Conservation (phyloP, 108 stramenopile genomes). For the Nitzschia putrida region DNA sequence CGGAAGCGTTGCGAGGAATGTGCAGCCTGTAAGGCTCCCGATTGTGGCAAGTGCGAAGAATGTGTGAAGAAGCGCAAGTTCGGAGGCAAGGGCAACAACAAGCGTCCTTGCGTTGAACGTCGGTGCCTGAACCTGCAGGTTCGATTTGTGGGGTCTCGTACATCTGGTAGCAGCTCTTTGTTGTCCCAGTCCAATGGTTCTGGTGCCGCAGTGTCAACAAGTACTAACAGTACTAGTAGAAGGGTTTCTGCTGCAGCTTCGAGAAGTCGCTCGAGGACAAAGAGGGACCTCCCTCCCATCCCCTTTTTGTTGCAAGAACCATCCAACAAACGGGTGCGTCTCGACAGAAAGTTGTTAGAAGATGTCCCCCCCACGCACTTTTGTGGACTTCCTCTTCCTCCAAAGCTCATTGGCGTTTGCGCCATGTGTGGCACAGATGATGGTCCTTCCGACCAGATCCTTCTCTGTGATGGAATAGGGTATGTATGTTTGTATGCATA, state of each 20-base stretch:
- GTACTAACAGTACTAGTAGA: neutral
- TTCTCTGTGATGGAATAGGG: constrained; percentile 39
- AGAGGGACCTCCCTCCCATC: neutral
- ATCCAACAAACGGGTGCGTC: constrained; percentile 4
- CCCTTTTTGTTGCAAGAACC: constrained; percentile 4
- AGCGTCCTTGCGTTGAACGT: constrained; percentile 22
- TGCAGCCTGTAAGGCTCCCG: constrained; percentile 31
- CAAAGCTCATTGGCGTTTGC: constrained; percentile 21
- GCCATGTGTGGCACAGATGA: constrained; percentile 14
- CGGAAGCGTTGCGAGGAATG: constrained; percentile 43
- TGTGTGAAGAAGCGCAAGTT: constrained; percentile 59
- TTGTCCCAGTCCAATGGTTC: neutral
- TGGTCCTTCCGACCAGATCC: neutral
- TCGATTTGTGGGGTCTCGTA: neutral
- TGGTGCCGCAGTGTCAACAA: neutral
- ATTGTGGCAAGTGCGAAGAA: constrained; percentile 55
- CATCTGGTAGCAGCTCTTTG: neutral
- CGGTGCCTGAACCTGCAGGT: constrained; percentile 22
- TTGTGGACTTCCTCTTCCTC: constrained; percentile 17
- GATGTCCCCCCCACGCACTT: constrained; percentile 9
- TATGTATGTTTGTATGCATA: neutral
- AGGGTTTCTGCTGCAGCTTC: neutral
- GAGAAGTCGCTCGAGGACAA: neutral
- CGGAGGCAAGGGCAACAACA: constrained; percentile 47
- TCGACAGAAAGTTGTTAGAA: neutral